Conservation (phyloP, 1,139 yeast genomes). For the Yamadazyma trypodendri region DNA sequence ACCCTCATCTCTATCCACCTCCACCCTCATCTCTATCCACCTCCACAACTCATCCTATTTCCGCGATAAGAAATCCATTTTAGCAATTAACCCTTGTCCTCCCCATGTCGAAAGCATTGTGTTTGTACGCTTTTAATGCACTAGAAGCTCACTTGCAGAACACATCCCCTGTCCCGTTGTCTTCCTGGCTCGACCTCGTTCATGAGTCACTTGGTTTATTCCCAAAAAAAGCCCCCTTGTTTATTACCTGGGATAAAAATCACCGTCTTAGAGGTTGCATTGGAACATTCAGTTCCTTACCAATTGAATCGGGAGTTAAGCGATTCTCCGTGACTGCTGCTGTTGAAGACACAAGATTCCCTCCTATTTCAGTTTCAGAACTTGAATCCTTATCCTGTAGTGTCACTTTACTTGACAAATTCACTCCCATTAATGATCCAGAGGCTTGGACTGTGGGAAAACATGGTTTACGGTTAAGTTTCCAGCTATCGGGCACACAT, state of each 20-base stretch:
- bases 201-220: conserved; percentile 23
- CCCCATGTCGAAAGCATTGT: conserved; percentile 34
- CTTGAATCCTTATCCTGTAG: conserved; percentile 43
- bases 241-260: conserved; percentile 80
- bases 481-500: conserved; percentile 32
- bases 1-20: too few relatives aligned
- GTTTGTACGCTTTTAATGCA: conserved; percentile 40
- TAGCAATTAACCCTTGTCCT: not conserved
- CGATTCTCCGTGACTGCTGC: conserved; percentile 69
- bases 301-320: conserved; percentile 55
- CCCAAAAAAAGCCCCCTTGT: conserved; percentile 59
- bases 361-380: conserved; percentile 60
- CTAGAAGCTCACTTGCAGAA: conserved; percentile 23
- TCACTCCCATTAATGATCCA: conserved; percentile 49
- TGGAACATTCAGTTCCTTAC: conserved; percentile 65
- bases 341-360: conserved; percentile 72
- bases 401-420: conserved; percentile 66
- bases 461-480: conserved; percentile 72
- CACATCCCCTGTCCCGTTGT: conserved; percentile 17
- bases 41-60: not conserved
- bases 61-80: not conserved
- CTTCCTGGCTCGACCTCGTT: conserved; percentile 17
- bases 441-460: conserved; percentile 78
- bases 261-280: conserved; percentile 81
- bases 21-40: too few relatives aligned